Percentiles rank a stretch among this genome's conserved stretches.
Evolutionary conservation across 768 basidiomycete genomes (phyloP).

Genomic region (Pleurotus cornucopiae): DNA sequence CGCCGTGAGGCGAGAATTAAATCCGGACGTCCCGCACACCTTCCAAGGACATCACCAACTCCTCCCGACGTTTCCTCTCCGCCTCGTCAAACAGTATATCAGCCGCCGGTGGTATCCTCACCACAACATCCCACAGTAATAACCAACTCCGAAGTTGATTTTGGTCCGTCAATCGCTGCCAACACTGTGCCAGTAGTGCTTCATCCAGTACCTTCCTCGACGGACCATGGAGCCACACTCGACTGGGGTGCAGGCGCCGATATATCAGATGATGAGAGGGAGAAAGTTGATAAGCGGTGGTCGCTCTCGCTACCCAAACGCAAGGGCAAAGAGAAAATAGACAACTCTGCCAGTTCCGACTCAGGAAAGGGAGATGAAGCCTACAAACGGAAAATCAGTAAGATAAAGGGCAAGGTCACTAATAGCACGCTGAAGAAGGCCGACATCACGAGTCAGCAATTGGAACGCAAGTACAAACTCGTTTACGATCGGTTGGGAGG

Average conservation of each 20-base stretch:
- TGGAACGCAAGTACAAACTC: conserved; percentile 61
- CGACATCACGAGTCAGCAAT: conserved; percentile 57
- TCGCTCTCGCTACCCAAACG: conserved; percentile 51
- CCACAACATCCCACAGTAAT: conserved; percentile 23
- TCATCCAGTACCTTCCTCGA: conserved; percentile 69
- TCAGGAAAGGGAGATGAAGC: conserved; percentile 58
- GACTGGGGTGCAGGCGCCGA: conserved; percentile 75
- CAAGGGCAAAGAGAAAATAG: conserved; percentile 48
- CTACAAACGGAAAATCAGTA: conserved; percentile 57
- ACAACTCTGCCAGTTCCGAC: conserved; percentile 35
- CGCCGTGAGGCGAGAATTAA: conserved; percentile 64
- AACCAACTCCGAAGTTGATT: conserved; percentile 55
- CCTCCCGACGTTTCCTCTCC: conserved; percentile 9
- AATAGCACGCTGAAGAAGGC: conserved; percentile 61
- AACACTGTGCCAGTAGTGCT: conserved; percentile 22
- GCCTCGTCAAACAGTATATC: conserved; percentile 22
- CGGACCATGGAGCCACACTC: conserved; percentile 63
- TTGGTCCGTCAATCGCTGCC: conserved; percentile 57
- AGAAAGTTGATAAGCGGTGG: conserved; percentile 60
- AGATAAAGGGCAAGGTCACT: conserved; percentile 45
- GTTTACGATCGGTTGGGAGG: conserved; percentile 35
- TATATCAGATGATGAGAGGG: conserved; percentile 50
- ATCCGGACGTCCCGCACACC: conserved; percentile 18
- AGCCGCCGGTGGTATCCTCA: conserved; percentile 23
- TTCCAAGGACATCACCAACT: conserved; percentile 14